These are phyloP conservation scores for Aristolochia californica DNA, from an alignment of 164 flowering plant species.

Conservation along the genomic window DNA sequence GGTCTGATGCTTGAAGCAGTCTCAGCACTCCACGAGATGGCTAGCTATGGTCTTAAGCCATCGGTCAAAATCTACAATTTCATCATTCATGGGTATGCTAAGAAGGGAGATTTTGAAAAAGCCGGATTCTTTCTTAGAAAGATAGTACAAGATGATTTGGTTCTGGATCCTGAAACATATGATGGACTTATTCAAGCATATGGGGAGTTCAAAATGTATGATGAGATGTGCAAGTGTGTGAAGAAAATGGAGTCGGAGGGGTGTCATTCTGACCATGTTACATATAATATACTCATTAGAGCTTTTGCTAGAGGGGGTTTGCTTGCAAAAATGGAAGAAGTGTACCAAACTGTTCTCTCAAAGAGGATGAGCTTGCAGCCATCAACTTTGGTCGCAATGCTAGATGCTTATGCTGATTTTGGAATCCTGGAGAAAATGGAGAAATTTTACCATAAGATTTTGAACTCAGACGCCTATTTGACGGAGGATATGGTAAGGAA, in stretches of 20 bases:
- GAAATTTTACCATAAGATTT: slow-evolving; percentile 22
- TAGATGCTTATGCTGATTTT: slow-evolving; percentile 42
- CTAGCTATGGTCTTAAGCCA: slow-evolving; percentile 16
- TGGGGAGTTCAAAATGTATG: slow-evolving; percentile 41
- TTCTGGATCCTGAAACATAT: slow-evolving; percentile 25
- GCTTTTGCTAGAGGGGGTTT: slow-evolving; percentile 45
- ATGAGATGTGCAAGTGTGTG: slow-evolving; percentile 42
- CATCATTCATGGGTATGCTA: slow-evolving; percentile 38
- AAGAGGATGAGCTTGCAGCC: slow-evolving; percentile 30
- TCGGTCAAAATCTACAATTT: slow-evolving; percentile 31
- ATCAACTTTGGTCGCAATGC: slow-evolving; percentile 42
- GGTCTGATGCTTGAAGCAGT: slow-evolving; percentile 34
- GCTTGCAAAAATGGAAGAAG: slow-evolving; percentile 44
- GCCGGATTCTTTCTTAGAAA: slow-evolving; percentile 27
- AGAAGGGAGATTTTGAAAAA: slow-evolving; percentile 29
- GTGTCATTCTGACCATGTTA: slow-evolving; percentile 31
- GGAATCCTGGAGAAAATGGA: slow-evolving; percentile 49
- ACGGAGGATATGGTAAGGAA: slow-evolving; percentile 35
- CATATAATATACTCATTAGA: slow-evolving; percentile 43
- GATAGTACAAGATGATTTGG: slow-evolving; percentile 28
- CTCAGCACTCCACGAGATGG: slow-evolving; percentile 26
- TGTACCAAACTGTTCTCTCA: slow-evolving; percentile 20
- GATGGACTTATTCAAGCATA: slow-evolving; percentile 47
- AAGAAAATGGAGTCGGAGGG: slow-evolving; percentile 43
- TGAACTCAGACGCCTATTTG: slow-evolving; percentile 19